A percentile compares a stretch with the other conserved stretches of the same genome.
Conservation (phyloP, 345 rosid species). For the Dipteronia sinensis region DNA sequence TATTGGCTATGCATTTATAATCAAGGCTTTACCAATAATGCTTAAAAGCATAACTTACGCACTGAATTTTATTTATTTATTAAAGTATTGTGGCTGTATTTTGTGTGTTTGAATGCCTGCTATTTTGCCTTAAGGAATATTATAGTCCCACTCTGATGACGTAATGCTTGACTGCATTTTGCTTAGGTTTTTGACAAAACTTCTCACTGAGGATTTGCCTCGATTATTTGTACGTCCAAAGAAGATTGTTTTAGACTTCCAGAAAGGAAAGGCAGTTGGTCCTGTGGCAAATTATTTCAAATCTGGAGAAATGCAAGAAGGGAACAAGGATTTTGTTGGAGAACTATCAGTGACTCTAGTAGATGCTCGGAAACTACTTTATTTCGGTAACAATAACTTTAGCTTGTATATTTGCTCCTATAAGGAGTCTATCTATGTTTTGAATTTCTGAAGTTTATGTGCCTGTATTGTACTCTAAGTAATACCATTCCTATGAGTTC, state of each 20-base stretch:
- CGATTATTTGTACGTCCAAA: slow-evolving; percentile 92
- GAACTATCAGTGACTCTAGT: slow-evolving; percentile 95
- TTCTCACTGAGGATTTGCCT: slow-evolving; percentile 94
- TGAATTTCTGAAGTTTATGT: slow-evolving; percentile 8
- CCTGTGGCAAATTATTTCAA: slow-evolving; percentile 66
- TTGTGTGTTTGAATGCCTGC: neutral
- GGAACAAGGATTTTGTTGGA: slow-evolving; percentile 87
- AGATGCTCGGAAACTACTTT: slow-evolving; percentile 86
- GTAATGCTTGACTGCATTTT: slow-evolving; percentile 17
- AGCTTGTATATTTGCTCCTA: neutral
- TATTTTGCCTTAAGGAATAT: slow-evolving; percentile 6
- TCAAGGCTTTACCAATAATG: neutral
- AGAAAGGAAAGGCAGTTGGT: slow-evolving; percentile 92
- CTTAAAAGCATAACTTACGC: neutral
- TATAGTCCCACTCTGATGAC: neutral
- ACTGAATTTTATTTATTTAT: neutral
- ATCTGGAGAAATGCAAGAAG: slow-evolving; percentile 87
- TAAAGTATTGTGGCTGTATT: slow-evolving; percentile 7
- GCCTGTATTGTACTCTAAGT: neutral
- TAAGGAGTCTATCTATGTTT: neutral
- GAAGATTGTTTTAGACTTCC: slow-evolving; percentile 97
- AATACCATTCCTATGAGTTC: neutral
- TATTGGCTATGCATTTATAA: neutral
- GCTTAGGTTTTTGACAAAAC: slow-evolving; percentile 87
- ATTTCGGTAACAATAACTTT: slow-evolving; percentile 53